Evolutionary conservation across 1,284 basidiomycete genomes (phyloP), one percentile per base, ranked within the genome.

Genomic region (Sanghuangporus sanghuang): DNA sequence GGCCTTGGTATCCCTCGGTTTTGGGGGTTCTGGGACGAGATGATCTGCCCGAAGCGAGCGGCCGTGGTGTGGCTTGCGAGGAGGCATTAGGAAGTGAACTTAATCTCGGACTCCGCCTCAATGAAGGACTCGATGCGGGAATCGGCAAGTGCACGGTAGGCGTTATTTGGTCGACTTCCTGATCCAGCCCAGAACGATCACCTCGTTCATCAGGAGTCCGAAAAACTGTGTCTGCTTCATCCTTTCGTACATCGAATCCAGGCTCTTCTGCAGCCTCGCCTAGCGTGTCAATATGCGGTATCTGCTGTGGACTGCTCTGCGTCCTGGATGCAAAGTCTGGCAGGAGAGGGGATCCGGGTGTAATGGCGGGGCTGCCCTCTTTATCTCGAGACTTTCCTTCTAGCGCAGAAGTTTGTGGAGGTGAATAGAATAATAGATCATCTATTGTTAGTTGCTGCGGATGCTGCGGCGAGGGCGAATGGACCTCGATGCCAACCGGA

Each of bases 71-170:
- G 11, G 9, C 46, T 63, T 38, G 54, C 14, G 32, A 27, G 6
- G 38, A 2, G 27, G 55, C 35, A n/a, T 18, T 18, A 59, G 63
- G 57, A 54, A 64, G 27, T 14, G 50, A 44, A 49, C 61, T 65
- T n/a, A 65, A 50, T 36, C 64, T 57, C 8, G 61, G 60, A 49
- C 64, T 65, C 38, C 64, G 49, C 55, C 64, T 58, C n/a, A 56
- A 56, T 18, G 64, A 35, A 36, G 61, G 44, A 18, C 55, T 61
- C 23, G 54, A 53, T 3, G 21, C 35, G n/a, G 59, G 59, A 14
- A 49, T 18, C 39, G 49, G 16, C 35, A 57, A 44, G 14, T n/a
- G 35, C 35, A 12, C 14, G 5, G 36, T 48, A 21, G 48, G 60
- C 3, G 50, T 55, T 16, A 18, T 44, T 36, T 62, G 60, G 3